Conservation (phyloP, 345 rosid species). For the Xanthoceras sorbifolium region DNA sequence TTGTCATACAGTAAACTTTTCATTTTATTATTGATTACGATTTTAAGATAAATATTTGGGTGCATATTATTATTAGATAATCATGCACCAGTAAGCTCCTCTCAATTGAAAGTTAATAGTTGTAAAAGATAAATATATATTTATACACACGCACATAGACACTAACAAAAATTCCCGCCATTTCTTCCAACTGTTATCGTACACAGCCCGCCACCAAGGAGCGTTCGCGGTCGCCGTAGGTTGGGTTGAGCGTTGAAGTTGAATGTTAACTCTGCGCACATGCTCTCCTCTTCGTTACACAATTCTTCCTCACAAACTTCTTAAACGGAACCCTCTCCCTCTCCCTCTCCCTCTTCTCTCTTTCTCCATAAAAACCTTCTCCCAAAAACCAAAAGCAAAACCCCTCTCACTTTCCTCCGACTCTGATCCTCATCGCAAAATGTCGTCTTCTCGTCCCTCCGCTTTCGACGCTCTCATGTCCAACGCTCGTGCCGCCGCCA, state of each 20-base stretch:
- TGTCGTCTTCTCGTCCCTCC: constrained; percentile 65
- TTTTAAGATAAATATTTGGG: too few relatives aligned
- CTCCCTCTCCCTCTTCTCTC: constrained; percentile 29
- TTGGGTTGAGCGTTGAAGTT: not conserved
- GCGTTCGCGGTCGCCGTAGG: not conserved
- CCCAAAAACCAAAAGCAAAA: not conserved
- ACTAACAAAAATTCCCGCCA: constrained; percentile 8
- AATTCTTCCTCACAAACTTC: constrained; percentile 13
- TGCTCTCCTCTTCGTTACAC: constrained; percentile 27
- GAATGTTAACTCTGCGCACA: constrained; percentile 42
- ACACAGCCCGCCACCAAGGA: not conserved
- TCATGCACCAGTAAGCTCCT: too few relatives aligned
- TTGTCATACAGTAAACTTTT: too few relatives aligned
- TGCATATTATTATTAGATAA: too few relatives aligned
- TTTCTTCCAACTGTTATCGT: not conserved
- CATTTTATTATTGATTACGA: too few relatives aligned
- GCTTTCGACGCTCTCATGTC: constrained; percentile 94
- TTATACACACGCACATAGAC: too few relatives aligned
- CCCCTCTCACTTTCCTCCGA: not conserved
- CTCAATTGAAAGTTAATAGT: too few relatives aligned
- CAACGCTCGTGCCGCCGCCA: constrained; percentile 68
- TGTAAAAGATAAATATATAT: too few relatives aligned
- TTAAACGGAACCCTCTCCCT: not conserved
- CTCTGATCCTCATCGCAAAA: constrained; percentile 24
- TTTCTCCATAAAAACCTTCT: constrained; percentile 2